Evolutionary conservation across 129 eudicot genomes (phyloP), one percentile per base, ranked within the genome.

Genomic region (Flaveria sonorensis): DNA sequence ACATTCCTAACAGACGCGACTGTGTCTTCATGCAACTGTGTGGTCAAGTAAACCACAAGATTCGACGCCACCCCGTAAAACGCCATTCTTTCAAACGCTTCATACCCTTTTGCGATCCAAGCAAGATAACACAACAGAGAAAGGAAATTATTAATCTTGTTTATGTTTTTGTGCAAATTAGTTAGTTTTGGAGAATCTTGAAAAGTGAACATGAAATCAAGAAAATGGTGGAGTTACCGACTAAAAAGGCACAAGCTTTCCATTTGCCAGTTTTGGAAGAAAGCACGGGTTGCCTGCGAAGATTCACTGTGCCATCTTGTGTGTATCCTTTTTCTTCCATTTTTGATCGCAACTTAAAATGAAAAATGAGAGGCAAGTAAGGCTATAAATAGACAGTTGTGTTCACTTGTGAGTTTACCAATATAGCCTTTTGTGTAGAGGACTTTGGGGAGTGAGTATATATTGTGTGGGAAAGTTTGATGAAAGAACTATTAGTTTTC

Each of bases 1-100:
- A 90, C 97, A 78, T 91, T 93, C 74, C 96, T 87, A 2, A 93
- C 98, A 2, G 98, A 93, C 6, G 96, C 77, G 70, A 93, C 96
- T 1, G 96, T 93, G 74, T 91, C 98, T 79, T 90, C 98, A 28
- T 89, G 98, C 72, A 93, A 85, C 55, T 90, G 90, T 53, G 97
- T 91, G 39, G 97, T 93, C 75, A 93, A 86, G 45, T 90, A 91
- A 19, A 93, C 98, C 81, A 93, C 98, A 69, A 91, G 84, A 80
- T 93, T 93, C 30, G 98, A 93, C 1, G 97, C 98, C 76, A 93
- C 89, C 52, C 96, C 98, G 66, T 93, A 93, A 77, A 90, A 93
- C 10, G 98, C 98, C 97, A 93, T 93, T 79, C 98, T 86, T 46
- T 93, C 98, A 72, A 90, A 90, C 76, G 96, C 98, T 89, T 91